These are phyloP conservation scores for Gynochthodes officinalis DNA, from an alignment of 257 asterid genomes.

Conservation along the genomic window DNA sequence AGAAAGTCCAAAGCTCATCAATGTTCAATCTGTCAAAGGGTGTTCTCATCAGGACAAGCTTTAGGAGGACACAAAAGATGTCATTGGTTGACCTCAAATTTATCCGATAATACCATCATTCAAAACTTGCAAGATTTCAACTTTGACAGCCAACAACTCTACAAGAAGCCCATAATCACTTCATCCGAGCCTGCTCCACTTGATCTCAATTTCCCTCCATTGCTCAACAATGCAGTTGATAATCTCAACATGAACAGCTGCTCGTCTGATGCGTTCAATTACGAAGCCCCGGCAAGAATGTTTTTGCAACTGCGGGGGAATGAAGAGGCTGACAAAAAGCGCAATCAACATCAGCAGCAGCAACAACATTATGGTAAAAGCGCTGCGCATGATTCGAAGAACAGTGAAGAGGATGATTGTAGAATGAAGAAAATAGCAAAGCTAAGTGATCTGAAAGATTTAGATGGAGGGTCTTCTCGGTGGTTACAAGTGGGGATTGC, in stretches of 20 bases:
- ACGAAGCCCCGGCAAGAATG: slow-evolving; percentile 27
- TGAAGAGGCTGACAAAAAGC: background rate
- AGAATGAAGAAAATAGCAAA: slow-evolving; percentile 50
- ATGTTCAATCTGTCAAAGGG: slow-evolving; percentile 69
- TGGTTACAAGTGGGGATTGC: slow-evolving; percentile 85
- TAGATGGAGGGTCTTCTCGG: slow-evolving; percentile 48
- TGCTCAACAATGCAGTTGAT: slow-evolving; percentile 7
- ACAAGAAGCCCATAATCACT: slow-evolving; percentile 29
- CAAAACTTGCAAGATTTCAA: slow-evolving; percentile 40
- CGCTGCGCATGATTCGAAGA: slow-evolving; percentile 4
- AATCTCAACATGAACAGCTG: background rate
- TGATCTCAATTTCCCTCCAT: slow-evolving; percentile 48
- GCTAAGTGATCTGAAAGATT: slow-evolving; percentile 54
- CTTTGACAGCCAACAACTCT: slow-evolving; percentile 34
- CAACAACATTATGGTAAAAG: background rate
- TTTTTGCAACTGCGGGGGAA: slow-evolving; percentile 35
- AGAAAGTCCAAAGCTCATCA: slow-evolving; percentile 50
- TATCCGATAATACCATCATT: slow-evolving; percentile 48
- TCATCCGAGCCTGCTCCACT: slow-evolving; percentile 19
- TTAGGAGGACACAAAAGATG: slow-evolving; percentile 86
- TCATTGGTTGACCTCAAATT: slow-evolving; percentile 58
- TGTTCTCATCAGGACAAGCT: slow-evolving; percentile 81
- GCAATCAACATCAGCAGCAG: slow-evolving; percentile 15
- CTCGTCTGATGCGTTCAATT: background rate
- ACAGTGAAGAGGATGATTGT: slow-evolving; percentile 28